These are phyloP conservation scores for Suhomyces chickasaworum DNA, from an alignment of 1,139 yeast species.

Conservation along the genomic window DNA sequence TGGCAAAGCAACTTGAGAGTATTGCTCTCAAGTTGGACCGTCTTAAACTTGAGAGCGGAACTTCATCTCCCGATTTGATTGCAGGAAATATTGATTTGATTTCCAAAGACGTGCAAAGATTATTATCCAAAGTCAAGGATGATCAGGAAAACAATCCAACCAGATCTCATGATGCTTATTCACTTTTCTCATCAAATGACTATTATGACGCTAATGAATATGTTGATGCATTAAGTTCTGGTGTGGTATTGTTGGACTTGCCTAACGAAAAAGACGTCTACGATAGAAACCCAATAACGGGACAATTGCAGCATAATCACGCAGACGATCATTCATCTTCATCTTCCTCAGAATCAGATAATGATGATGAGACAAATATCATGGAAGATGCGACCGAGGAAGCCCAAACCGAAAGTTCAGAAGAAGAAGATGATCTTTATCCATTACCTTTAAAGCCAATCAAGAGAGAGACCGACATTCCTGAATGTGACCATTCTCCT, in stretches of 20 bases:
- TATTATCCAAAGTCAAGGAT: slow-evolving; percentile 21
- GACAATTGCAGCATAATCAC: slow-evolving; percentile 21
- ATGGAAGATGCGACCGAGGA: slow-evolving; percentile 1
- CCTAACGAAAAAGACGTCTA: slow-evolving; percentile 11
- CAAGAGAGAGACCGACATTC: slow-evolving; percentile 61
- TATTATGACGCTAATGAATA: slow-evolving; percentile 71
- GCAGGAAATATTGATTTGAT: slow-evolving; percentile 18
- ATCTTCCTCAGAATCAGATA: slow-evolving; percentile 17
- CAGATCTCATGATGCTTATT: slow-evolving; percentile 26
- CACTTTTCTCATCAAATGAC: slow-evolving; percentile 41
- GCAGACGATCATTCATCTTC: slow-evolving; percentile 18
- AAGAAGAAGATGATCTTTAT: slow-evolving; percentile 38
- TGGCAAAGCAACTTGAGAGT: slow-evolving; percentile 19
- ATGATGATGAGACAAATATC: background rate
- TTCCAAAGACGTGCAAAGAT: slow-evolving; percentile 22
- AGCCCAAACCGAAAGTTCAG: slow-evolving; percentile 5
- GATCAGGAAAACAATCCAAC: slow-evolving; percentile 2
- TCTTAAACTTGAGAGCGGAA: slow-evolving; percentile 21
- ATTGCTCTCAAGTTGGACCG: slow-evolving; percentile 27
- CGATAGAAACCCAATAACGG: slow-evolving; percentile 2
- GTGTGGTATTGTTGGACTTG: slow-evolving; percentile 38
- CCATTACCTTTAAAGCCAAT: slow-evolving; percentile 64
- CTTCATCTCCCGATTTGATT: slow-evolving; percentile 15
- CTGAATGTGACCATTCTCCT: slow-evolving; percentile 64
- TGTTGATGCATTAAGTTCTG: slow-evolving; percentile 39